Evolutionary conservation across 371 early-diverging fungal species (phyloP).

Genomic region (Mucor saturninus): DNA sequence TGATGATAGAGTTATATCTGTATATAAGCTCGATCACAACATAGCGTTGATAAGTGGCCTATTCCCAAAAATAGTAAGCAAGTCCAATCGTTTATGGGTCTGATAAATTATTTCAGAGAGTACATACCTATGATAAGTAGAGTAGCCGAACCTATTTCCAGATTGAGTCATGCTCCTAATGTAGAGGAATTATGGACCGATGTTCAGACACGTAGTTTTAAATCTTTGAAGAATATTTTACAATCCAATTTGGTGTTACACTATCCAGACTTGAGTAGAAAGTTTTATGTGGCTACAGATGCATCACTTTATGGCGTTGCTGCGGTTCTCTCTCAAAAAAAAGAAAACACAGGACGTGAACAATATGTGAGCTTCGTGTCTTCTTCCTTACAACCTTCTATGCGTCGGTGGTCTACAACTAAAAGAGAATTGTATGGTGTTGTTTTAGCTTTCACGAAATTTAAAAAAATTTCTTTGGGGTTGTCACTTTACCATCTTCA

Average conservation of each 20-base stretch:
- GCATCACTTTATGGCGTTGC: slow-evolving; percentile 3
- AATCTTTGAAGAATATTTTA: slow-evolving; percentile 14
- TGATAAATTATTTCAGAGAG: slow-evolving; percentile 32
- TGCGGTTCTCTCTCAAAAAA: slow-evolving; percentile 5
- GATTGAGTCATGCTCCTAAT: slow-evolving; percentile 17
- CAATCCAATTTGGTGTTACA: slow-evolving; percentile 3
- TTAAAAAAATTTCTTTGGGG: slow-evolving; percentile 32
- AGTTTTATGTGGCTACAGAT: slow-evolving; percentile 12
- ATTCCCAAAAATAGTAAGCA: slow-evolving; percentile 20
- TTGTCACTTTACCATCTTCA: slow-evolving; percentile 7
- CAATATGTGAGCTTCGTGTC: slow-evolving; percentile 10
- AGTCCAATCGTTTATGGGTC: slow-evolving; percentile 26
- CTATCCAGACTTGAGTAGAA: slow-evolving; percentile 2
- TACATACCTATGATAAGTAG: slow-evolving; percentile 19
- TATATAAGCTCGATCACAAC: too few relatives aligned
- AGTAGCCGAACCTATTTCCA: slow-evolving; percentile 27
- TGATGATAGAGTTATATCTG: too few relatives aligned
- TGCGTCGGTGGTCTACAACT: slow-evolving; percentile 3
- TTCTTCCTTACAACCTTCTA: slow-evolving; percentile 3
- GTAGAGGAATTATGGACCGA: slow-evolving; percentile 3
- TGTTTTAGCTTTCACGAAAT: slow-evolving; percentile 19
- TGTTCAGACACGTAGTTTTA: slow-evolving; percentile 1
- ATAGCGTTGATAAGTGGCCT: slow-evolving; percentile 19
- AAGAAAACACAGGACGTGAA: background rate
- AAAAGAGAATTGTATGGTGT: slow-evolving; percentile 19